Percentiles rank a stretch among this genome's conserved stretches.
Conservation (phyloP, 2,329 filamentous ascomycete species). For the Pseudofabraea citricarpa region DNA sequence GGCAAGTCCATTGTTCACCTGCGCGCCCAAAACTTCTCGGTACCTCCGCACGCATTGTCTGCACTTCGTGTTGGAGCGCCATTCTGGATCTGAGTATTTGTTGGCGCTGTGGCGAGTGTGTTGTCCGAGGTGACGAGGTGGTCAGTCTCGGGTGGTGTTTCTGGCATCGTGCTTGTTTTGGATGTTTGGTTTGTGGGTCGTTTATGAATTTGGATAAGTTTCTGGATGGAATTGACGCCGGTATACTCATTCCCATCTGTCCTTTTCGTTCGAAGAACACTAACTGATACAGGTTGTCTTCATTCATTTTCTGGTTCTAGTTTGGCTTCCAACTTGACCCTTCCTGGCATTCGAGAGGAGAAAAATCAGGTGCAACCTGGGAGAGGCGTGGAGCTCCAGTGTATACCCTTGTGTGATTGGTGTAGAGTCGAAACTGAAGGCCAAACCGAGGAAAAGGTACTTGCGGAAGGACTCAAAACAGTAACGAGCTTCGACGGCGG, state of each 20-base stretch:
- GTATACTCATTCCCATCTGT: slow-evolving; percentile 5
- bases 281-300: no score
- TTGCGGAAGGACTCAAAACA: slow-evolving; percentile 38
- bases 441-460: slow-evolving; percentile 24
- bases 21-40: slow-evolving; percentile 35
- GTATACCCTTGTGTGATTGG: slow-evolving; percentile 44
- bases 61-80: slow-evolving; percentile 39
- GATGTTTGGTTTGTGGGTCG: slow-evolving; percentile 48
- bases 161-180: slow-evolving; percentile 53
- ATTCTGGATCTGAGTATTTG: slow-evolving; percentile 50
- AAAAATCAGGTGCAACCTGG: no score
- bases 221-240: slow-evolving; percentile 4
- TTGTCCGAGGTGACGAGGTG: slow-evolving; percentile 48
- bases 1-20: slow-evolving; percentile 34
- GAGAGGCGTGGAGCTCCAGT: slow-evolving; percentile 35
- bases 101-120: slow-evolving; percentile 52
- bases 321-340: no score
- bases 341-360: no score
- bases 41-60: slow-evolving; percentile 42
- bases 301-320: no score
- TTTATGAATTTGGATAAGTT: slow-evolving; percentile 26
- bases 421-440: slow-evolving; percentile 36
- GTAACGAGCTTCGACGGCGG: slow-evolving; percentile 42
- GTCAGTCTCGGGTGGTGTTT: slow-evolving; percentile 58
- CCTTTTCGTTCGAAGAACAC: no score